These are phyloP conservation scores for Neurospora tetraspora DNA, from an alignment of 495 filamentous ascomycete species.

Conservation along the genomic window DNA sequence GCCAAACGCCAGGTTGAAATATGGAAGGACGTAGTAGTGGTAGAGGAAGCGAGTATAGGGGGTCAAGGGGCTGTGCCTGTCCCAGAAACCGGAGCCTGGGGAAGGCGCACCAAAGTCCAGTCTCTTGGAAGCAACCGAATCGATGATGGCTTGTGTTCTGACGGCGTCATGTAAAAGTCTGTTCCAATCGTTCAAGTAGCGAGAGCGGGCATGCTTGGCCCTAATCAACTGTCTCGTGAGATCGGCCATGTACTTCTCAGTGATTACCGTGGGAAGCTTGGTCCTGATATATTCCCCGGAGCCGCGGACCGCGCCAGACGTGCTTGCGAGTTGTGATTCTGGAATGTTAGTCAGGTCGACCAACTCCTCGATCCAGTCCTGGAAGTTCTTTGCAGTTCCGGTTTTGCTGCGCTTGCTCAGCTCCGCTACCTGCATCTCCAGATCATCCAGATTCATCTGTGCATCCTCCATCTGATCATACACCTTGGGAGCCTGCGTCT, in stretches of 20 bases:
- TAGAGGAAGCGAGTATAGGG: slow-evolving; percentile 78
- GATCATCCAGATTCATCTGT: slow-evolving; percentile 63
- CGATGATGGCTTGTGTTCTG: slow-evolving; percentile 69
- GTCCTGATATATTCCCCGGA: slow-evolving; percentile 28
- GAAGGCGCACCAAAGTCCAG: slow-evolving; percentile 60
- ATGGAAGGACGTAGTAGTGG: slow-evolving; percentile 60
- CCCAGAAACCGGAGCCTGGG: slow-evolving; percentile 43
- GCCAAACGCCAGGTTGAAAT: slow-evolving; percentile 49
- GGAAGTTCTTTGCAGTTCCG: slow-evolving; percentile 69
- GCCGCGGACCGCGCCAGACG: slow-evolving; percentile 26
- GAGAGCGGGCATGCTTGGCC: slow-evolving; percentile 68
- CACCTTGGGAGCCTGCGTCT: slow-evolving; percentile 65
- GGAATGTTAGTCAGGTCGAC: slow-evolving; percentile 62
- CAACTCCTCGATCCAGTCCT: slow-evolving; percentile 90
- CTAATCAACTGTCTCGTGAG: slow-evolving; percentile 70
- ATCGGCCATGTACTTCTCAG: slow-evolving; percentile 85
- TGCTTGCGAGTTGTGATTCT: slow-evolving; percentile 46
- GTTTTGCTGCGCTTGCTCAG: slow-evolving; percentile 65
- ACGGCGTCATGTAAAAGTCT: slow-evolving; percentile 60
- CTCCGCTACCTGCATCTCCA: slow-evolving; percentile 69
- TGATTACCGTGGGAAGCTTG: slow-evolving; percentile 68
- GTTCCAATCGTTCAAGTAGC: slow-evolving; percentile 83
- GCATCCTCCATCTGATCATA: slow-evolving; percentile 87
- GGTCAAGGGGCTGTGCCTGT: slow-evolving; percentile 54
- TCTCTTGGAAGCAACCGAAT: slow-evolving; percentile 69